Evolutionary conservation across 495 filamentous ascomycete species (phyloP).

Genomic region (Neurospora tetrasperma): DNA sequence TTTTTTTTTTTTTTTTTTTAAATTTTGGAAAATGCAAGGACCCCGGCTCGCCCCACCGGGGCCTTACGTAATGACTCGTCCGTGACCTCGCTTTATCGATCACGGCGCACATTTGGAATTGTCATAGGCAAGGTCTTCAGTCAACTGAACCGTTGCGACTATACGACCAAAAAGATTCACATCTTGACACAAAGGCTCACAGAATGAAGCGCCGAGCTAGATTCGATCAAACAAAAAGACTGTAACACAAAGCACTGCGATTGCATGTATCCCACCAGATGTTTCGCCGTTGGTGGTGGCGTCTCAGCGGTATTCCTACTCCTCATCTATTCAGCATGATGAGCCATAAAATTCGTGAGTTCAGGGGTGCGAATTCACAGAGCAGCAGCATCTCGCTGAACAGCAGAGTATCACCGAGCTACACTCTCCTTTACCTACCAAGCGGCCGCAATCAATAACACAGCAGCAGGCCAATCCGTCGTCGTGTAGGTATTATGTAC

Average conservation of each 20-base stretch:
- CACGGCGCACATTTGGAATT: neutral
- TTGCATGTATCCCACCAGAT: too few species aligned
- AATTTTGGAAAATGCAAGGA: neutral
- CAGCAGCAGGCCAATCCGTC: neutral
- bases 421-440: neutral
- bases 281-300: neutral
- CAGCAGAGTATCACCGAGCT: neutral
- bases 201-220: neutral
- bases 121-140: neutral
- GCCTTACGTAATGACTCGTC: neutral
- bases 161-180: neutral
- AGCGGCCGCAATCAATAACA: neutral
- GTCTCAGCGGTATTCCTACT: neutral
- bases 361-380: neutral
- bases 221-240: neutral
- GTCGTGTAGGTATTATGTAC: neutral
- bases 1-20: neutral
- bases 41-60: neutral
- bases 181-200: neutral
- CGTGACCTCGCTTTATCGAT: neutral
- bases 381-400: neutral
- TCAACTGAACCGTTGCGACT: neutral
- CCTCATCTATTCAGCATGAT: neutral
- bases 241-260: neutral
- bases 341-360: neutral